These are phyloP conservation scores for Cruciata laevipes DNA, from an alignment of 257 asterid species.

Conservation along the genomic window DNA sequence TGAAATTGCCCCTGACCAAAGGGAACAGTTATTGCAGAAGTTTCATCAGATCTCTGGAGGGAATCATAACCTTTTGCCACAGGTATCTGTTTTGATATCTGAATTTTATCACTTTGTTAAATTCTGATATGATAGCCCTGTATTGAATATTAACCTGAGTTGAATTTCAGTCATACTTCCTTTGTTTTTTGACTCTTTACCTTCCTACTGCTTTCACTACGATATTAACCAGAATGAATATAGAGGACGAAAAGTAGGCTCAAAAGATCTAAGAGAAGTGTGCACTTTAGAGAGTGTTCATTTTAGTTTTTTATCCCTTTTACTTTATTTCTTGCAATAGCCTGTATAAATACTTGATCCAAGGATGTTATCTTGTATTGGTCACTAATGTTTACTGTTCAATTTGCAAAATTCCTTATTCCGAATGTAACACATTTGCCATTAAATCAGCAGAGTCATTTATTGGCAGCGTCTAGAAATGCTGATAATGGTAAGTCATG, in stretches of 20 bases:
- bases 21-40: conserved; percentile 89
- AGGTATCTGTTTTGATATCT: conserved; percentile 37
- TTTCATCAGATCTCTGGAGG: conserved; percentile 91
- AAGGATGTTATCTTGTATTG: conserved; percentile 16
- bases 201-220: not conserved
- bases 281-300: too few relatives aligned
- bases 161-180: not conserved
- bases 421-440: conserved; percentile 54
- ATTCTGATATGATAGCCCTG: not conserved
- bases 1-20: conserved; percentile 95
- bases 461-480: conserved; percentile 53
- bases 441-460: conserved; percentile 50
- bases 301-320: not conserved
- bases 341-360: not conserved
- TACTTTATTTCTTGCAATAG: not conserved
- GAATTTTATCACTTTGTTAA: not conserved
- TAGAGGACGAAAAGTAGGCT: too few relatives aligned
- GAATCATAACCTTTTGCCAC: conserved; percentile 65
- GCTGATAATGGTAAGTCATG: conserved; percentile 40
- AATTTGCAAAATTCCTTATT: conserved; percentile 71
- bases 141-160: not conserved
- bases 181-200: not conserved
- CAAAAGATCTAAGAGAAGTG: too few relatives aligned
- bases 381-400: conserved; percentile 46
- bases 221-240: not conserved